Evolutionary conservation across 2,329 filamentous ascomycete species (phyloP), one percentile per base, ranked within the genome.

Genomic region (Trichoderma semiorbis): DNA sequence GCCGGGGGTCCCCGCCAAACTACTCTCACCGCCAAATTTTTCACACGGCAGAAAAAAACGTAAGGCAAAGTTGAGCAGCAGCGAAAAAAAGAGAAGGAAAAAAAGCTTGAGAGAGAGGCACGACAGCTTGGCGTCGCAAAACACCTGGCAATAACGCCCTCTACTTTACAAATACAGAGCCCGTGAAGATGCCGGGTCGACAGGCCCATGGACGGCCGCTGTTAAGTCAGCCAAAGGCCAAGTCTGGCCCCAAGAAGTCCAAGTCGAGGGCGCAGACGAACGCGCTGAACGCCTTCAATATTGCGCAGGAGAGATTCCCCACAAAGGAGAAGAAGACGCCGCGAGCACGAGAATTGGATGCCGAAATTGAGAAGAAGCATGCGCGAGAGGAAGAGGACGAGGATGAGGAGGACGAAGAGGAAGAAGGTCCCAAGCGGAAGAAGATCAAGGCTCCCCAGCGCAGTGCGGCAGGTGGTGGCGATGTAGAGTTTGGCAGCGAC

Each of bases 401-500:
- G 0, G 84, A 84, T 0, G 87, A 90, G 0, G 86, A 91, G 70
- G 87, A 88, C 0, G 85, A 88, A 0, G 85, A 87, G 5, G 79
- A 79, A 3, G 88, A 88, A 74, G 80, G 79, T 55, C 82, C 83
- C 0, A 78, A 80, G 58, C 79, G 82, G 64, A 84, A 84, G 73
- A 83, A 80, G 77, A 75, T 74, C 36, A 84, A 82, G 79, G 83
- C 84, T 50, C 84, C 78, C 79, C 53, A 81, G 76, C 64, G 81
- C 32, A 26, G 80, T 18, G 82, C 83, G 50, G 82, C 85, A 5
- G 84, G 82, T 6, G 85, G 89, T 76, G 87, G 88, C 21, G 86
- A 87, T 57, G 85, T 89, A 18, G 92, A 95, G 72, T 90, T 91
- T 74, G 93, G 93, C 11, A 95, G 91, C 75, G 95, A 97, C 78